Conservation (phyloP, 2,329 filamentous ascomycete species). For the Mariannaea elegans region DNA sequence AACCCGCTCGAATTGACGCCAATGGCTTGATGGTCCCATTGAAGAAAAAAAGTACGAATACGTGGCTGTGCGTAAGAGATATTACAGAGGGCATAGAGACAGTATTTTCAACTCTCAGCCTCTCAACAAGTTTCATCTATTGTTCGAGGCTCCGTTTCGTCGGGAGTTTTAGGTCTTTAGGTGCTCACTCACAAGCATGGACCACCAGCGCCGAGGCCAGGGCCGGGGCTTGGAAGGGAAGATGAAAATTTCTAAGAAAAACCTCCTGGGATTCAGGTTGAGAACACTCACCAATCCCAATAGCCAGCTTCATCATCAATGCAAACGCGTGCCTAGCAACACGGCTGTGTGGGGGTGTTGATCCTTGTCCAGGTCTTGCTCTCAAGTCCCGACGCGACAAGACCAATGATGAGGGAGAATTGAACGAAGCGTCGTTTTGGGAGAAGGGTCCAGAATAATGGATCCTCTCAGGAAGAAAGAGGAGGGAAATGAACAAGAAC, state of each 20-base stretch:
- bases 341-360: slow-evolving; percentile 21
- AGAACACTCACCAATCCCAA: slow-evolving; percentile 12
- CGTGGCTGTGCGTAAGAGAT: slow-evolving; percentile 12
- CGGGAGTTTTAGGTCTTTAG: neutral
- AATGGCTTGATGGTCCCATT: neutral
- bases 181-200: neutral
- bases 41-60: slow-evolving; percentile 15
- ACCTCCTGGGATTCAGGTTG: too few species aligned
- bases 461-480: neutral
- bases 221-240: too few species aligned
- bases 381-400: slow-evolving; percentile 1
- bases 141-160: neutral
- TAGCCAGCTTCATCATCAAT: slow-evolving; percentile 26
- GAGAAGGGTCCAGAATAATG: neutral
- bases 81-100: neutral
- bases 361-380: neutral
- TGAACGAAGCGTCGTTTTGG: neutral
- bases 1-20: neutral
- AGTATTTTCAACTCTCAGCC: neutral
- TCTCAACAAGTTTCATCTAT: neutral
- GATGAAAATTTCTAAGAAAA: too few species aligned
- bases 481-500: too few species aligned
- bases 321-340: slow-evolving; percentile 18
- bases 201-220: neutral
- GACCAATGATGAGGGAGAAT: slow-evolving; percentile 24